These are phyloP conservation scores for Penicillium palitans DNA, from an alignment of 2,329 filamentous ascomycete species.

Conservation along the genomic window DNA sequence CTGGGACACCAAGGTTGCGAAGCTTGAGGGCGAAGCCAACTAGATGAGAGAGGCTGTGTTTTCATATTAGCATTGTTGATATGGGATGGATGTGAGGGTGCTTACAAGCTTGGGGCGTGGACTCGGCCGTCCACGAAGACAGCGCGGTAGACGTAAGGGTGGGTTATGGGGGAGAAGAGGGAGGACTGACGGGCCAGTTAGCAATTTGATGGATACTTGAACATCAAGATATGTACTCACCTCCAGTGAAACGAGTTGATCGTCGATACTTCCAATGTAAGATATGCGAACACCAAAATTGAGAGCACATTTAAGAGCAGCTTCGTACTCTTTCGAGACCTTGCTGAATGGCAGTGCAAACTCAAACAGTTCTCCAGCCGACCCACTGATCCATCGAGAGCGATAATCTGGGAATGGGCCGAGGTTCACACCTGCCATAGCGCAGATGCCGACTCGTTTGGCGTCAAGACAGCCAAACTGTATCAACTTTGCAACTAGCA, in stretches of 20 bases:
- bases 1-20: constrained; percentile 86
- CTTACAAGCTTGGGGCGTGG: constrained; percentile 84
- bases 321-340: constrained; percentile 78
- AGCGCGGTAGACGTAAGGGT: constrained; percentile 93
- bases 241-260: constrained; percentile 92
- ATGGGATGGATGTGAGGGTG: background rate
- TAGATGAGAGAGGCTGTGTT: constrained; percentile 71
- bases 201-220: background rate
- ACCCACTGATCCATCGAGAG: constrained; percentile 82
- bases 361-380: constrained; percentile 91
- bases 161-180: constrained; percentile 77
- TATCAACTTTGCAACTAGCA: constrained; percentile 89
- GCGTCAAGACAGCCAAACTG: constrained; percentile 80
- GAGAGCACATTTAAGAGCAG: constrained; percentile 71
- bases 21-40: constrained; percentile 92
- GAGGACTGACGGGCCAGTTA: constrained; percentile 60
- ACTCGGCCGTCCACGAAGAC: constrained; percentile 93
- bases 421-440: constrained; percentile 85
- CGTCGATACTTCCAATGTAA: constrained; percentile 92
- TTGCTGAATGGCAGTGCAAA: constrained; percentile 80
- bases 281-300: constrained; percentile 79
- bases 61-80: constrained; percentile 1
- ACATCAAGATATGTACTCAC: constrained; percentile 45
- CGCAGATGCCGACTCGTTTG: constrained; percentile 81
- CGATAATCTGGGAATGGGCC: constrained; percentile 93